Evolutionary conservation across 768 basidiomycete genomes (phyloP), one percentile per base, ranked within the genome.

Genomic region (Tremella mesenterica): DNA sequence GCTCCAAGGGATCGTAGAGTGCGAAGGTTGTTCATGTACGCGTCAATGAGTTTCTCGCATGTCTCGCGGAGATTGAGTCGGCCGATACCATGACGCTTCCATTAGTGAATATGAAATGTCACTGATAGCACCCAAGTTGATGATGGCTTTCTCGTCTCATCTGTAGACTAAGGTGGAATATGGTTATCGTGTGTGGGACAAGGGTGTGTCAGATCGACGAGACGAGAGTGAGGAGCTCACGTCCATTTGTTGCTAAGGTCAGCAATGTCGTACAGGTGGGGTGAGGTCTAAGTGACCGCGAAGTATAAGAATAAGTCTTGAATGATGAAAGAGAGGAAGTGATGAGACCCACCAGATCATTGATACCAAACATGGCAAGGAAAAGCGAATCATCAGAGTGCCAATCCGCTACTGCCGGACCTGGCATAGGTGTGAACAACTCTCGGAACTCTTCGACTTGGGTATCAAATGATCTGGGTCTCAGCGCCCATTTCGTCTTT

Each of bases 291-390:
- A n/a, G n/a, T n/a, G n/a, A n/a, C n/a, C n/a, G n/a, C n/a, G n/a
- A n/a, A n/a, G n/a, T n/a, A n/a, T n/a, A n/a, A n/a, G n/a, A n/a
- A n/a, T n/a, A n/a, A n/a, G n/a, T n/a, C n/a, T n/a, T n/a, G n/a
- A n/a, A n/a, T n/a, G n/a, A n/a, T n/a, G n/a, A n/a, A n/a, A n/a
- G n/a, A n/a, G n/a, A n/a, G n/a, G n/a, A n/a, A n/a, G n/a, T n/a
- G n/a, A n/a, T n/a, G n/a, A n/a, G n/a, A 48, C 55, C 23, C 29
- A 52, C 56, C 48, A 54, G 53, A 50, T 58, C 57, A 14, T 58
- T 58, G 52, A 58, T 58, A 38, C 57, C 57, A 34, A 58, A 58
- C 20, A 54, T 41, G 21, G 54, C 47, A 16, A 58, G 48, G 33
- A 58, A 58, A 7, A 58, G 57, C 9, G 57, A 36, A 23, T 58